phyloP scores from a whole-genome alignment of 2,329 filamentous ascomycete genomes.

The Aspergillus sp. region DNA sequence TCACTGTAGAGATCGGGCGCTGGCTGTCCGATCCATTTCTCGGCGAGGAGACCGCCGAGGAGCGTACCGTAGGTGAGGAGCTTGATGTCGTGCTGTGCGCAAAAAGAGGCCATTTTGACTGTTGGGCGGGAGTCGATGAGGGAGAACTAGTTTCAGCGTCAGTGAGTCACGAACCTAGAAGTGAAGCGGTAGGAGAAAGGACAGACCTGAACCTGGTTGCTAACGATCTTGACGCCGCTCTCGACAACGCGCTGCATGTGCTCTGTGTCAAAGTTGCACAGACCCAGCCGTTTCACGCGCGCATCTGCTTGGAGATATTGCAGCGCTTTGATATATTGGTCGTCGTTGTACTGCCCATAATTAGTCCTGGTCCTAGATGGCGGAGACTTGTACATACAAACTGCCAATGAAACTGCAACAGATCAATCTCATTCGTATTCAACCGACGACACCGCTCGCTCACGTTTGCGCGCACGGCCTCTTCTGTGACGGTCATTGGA shows the following conservation, averaged over 20 bases:
- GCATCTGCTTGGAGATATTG: not conserved
- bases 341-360: not conserved
- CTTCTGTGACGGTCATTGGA: not conserved
- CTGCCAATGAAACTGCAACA: constrained; percentile 8
- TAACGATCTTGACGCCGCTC: not conserved
- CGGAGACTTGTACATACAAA: not conserved
- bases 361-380: not conserved
- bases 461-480: constrained; percentile 2
- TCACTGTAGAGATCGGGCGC: not conserved
- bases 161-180: not conserved
- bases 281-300: not conserved
- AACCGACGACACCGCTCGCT: not conserved
- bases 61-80: not conserved
- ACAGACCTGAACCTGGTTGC: constrained; percentile 3
- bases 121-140: not conserved
- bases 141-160: not conserved
- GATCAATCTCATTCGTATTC: not conserved
- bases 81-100: not conserved
- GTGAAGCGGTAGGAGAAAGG: not conserved
- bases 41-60: not conserved
- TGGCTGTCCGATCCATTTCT: not conserved
- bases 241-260: constrained; percentile 1
- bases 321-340: not conserved
- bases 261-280: constrained; percentile 10
- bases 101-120: not conserved